These are phyloP conservation scores for Talaromyces marneffei DNA, from an alignment of 2,329 filamentous ascomycete genomes.

Conservation along the genomic window DNA sequence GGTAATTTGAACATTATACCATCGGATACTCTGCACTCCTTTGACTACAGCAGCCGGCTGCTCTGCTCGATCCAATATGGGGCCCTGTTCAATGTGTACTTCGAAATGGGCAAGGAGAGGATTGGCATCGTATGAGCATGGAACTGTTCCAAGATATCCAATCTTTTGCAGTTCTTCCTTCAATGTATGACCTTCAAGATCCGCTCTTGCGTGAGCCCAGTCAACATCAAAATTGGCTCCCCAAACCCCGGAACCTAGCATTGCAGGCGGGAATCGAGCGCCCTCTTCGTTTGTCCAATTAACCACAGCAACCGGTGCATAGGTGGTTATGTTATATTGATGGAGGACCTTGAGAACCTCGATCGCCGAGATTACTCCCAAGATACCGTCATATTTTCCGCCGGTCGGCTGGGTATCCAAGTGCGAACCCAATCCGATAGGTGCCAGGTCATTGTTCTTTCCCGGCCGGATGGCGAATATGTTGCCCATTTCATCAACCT, in stretches of 20 bases:
- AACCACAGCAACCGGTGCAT: conserved; percentile 65
- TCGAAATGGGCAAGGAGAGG: conserved; percentile 72
- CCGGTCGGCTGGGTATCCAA: conserved; percentile 17
- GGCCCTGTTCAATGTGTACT: conserved; percentile 74
- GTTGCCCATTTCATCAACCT: conserved; percentile 53
- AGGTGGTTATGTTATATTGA: conserved; percentile 62
- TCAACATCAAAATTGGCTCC: conserved; percentile 56
- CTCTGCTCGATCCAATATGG: conserved; percentile 57
- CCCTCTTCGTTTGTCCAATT: conserved; percentile 59
- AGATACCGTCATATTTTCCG: conserved; percentile 54
- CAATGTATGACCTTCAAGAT: conserved; percentile 55
- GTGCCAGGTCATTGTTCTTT: conserved; percentile 5
- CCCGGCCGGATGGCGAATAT: conserved; percentile 15
- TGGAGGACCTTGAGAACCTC: conserved; percentile 65
- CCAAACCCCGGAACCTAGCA: conserved; percentile 71
- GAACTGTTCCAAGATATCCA: conserved; percentile 56
- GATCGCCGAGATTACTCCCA: conserved; percentile 66
- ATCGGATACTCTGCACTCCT: conserved; percentile 64
- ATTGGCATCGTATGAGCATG: conserved; percentile 49
- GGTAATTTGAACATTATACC: conserved; percentile 58
- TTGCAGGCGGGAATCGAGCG: conserved; percentile 67
- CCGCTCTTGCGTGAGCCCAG: conserved; percentile 53
- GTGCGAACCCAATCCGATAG: conserved; percentile 16
- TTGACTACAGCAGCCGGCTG: conserved; percentile 61
- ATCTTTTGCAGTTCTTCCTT: conserved; percentile 61